phyloP scores from a whole-genome alignment of 495 filamentous ascomycete genomes.

The Tuber brumale region DNA sequence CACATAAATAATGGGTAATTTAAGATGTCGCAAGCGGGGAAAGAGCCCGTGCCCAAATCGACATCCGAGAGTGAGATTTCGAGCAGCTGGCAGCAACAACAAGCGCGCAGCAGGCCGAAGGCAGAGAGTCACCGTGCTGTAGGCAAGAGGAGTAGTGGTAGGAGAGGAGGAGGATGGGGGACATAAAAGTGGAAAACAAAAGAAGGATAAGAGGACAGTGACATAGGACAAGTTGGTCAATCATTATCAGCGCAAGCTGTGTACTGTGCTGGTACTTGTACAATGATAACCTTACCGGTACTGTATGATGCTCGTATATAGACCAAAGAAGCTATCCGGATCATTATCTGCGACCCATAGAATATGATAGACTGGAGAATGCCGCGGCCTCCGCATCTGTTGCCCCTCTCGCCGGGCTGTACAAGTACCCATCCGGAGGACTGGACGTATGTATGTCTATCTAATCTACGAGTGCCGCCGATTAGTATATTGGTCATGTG shows the following conservation, averaged over 20 bases:
- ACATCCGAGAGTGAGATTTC: slow-evolving; percentile 30
- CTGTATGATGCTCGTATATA: background rate
- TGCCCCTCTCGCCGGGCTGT: background rate
- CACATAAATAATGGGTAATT: slow-evolving; percentile 8
- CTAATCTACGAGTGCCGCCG: no score
- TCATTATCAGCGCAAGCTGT: background rate
- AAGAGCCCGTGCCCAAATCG: slow-evolving; percentile 34
- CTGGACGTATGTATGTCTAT: background rate
- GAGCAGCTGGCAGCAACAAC: background rate
- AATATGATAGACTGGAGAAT: background rate
- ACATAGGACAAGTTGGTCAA: background rate
- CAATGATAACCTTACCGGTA: background rate
- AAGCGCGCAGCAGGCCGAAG: background rate
- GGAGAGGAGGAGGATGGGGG: background rate
- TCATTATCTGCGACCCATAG: background rate
- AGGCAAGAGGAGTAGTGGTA: background rate
- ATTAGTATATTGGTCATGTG: no score
- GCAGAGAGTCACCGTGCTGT: background rate
- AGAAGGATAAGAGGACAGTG: background rate
- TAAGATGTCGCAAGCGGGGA: slow-evolving; percentile 39
- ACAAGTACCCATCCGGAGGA: background rate
- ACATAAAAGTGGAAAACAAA: background rate
- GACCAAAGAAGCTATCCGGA: background rate
- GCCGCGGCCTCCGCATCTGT: background rate
- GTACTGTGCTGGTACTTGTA: background rate